These are phyloP conservation scores for Lachnellula suecica DNA, from an alignment of 2,329 filamentous ascomycete genomes.

Conservation along the genomic window DNA sequence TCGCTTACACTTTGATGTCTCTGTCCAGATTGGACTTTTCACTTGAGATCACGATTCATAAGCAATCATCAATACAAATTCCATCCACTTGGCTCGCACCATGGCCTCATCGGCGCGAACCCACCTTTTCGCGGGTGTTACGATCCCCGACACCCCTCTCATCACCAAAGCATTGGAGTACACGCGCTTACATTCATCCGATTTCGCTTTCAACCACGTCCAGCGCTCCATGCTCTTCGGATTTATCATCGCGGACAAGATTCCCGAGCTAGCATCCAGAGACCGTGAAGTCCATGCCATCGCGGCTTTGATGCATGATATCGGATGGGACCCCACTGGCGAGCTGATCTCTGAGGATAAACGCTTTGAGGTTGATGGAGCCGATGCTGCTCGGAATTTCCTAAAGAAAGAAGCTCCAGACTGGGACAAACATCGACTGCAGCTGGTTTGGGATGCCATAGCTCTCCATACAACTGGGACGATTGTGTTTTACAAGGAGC, in stretches of 20 bases:
- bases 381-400: too few relatives aligned
- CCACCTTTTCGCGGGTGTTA: slow-evolving; percentile 36
- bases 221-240: slow-evolving; percentile 38
- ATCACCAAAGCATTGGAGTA: slow-evolving; percentile 35
- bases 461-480: slow-evolving; percentile 40
- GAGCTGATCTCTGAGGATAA: slow-evolving; percentile 20
- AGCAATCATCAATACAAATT: too few relatives aligned
- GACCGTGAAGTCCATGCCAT: slow-evolving; percentile 41
- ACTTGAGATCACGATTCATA: slow-evolving; percentile 18
- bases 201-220: slow-evolving; percentile 38
- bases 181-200: slow-evolving; percentile 29
- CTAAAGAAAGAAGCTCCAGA: slow-evolving; percentile 15
- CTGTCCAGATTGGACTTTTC: too few relatives aligned
- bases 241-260: slow-evolving; percentile 34
- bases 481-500: slow-evolving; percentile 41
- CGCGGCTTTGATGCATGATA: slow-evolving; percentile 40
- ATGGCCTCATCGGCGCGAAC: too few relatives aligned
- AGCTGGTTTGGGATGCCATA: slow-evolving; percentile 35
- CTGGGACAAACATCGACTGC: slow-evolving; percentile 41
- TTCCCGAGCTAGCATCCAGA: slow-evolving; percentile 19
- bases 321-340: slow-evolving; percentile 41
- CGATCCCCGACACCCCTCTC: slow-evolving; percentile 35
- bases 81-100: too few relatives aligned
- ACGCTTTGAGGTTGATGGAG: too few relatives aligned
- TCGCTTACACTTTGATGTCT: too few relatives aligned